Conservation (phyloP, 192 early-diverging fungal species). For the Helicostylum pulchrum region DNA sequence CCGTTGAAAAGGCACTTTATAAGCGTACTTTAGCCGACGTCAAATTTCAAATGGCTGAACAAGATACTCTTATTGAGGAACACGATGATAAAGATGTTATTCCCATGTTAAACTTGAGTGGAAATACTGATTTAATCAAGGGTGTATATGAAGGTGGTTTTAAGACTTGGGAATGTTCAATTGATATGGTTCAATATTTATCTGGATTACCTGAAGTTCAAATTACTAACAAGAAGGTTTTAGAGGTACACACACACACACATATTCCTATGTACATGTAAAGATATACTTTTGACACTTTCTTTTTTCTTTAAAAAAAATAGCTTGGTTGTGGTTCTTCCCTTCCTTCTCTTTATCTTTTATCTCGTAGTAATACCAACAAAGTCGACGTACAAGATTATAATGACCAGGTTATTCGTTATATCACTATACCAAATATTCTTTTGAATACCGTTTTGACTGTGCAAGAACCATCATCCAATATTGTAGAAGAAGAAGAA, state of each 20-base stretch:
- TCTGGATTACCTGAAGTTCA: conserved; percentile 37
- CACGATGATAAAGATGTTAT: conserved; percentile 10
- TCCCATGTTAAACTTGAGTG: conserved; percentile 44
- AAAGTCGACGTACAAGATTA: conserved; percentile 90
- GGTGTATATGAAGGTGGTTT: conserved; percentile 94
- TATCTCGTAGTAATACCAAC: conserved; percentile 45
- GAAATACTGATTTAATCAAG: conserved; percentile 72
- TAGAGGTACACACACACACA: too few relatives aligned
- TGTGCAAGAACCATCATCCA: conserved; percentile 22
- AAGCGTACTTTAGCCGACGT: conserved; percentile 77
- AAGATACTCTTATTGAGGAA: conserved; percentile 59
- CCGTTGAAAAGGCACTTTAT: conserved; percentile 43
- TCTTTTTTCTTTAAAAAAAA: conserved; percentile 5
- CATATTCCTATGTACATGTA: too few relatives aligned
- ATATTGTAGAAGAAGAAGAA: conserved; percentile 6
- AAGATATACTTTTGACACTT: neutral
- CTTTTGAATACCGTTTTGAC: conserved; percentile 71
- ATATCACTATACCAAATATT: conserved; percentile 90
- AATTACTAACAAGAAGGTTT: conserved; percentile 41
- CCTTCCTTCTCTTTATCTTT: conserved; percentile 78
- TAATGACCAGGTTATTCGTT: conserved; percentile 82
- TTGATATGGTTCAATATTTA: conserved; percentile 79
- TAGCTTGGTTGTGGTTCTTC: conserved; percentile 90
- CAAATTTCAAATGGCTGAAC: conserved; percentile 77
- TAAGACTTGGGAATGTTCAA: conserved; percentile 96